Percentiles rank a stretch among this genome's conserved stretches.
phyloP scores from a whole-genome alignment of 1,284 basidiomycete genomes.

The Hypsizygus ulmarius region DNA sequence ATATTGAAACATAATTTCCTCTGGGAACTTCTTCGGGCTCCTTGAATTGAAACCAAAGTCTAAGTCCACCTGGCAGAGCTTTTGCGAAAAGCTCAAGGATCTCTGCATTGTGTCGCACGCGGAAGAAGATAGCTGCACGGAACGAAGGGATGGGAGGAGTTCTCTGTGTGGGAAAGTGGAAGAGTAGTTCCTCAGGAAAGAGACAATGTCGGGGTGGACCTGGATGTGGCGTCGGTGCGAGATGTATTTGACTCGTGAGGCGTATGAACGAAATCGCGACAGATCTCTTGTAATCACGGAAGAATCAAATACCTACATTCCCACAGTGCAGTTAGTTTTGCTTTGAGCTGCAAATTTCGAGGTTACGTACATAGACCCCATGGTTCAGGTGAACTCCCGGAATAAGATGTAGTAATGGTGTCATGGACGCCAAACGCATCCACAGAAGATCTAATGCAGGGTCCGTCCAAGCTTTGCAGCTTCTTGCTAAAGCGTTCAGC shows the following conservation, averaged over 20 bases:
- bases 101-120: slow-evolving; percentile 32
- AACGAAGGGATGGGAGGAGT: slow-evolving; percentile 36
- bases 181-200: slow-evolving; percentile 17
- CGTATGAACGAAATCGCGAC: slow-evolving; percentile 40
- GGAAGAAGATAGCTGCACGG: slow-evolving; percentile 36
- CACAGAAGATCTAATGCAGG: slow-evolving; percentile 57
- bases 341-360: not conserved
- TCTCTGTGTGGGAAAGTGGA: slow-evolving; percentile 1
- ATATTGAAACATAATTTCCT: slow-evolving; percentile 23
- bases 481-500: slow-evolving; percentile 35
- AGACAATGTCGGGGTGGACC: slow-evolving; percentile 25
- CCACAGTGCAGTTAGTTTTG: not conserved
- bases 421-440: slow-evolving; percentile 42
- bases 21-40: slow-evolving; percentile 5
- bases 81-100: slow-evolving; percentile 33
- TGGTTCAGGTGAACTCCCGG: slow-evolving; percentile 28
- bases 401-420: slow-evolving; percentile 46
- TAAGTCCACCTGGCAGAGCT: slow-evolving; percentile 38
- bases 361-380: slow-evolving; percentile 31
- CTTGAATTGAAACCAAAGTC: slow-evolving; percentile 41
- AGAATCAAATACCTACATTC: slow-evolving; percentile 19
- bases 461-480: slow-evolving; percentile 53
- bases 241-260: slow-evolving; percentile 46
- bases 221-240: slow-evolving; percentile 32
- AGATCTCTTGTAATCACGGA: slow-evolving; percentile 19